Conservation (phyloP, 1,284 basidiomycete species). For the Leccinum subrobustum region DNA sequence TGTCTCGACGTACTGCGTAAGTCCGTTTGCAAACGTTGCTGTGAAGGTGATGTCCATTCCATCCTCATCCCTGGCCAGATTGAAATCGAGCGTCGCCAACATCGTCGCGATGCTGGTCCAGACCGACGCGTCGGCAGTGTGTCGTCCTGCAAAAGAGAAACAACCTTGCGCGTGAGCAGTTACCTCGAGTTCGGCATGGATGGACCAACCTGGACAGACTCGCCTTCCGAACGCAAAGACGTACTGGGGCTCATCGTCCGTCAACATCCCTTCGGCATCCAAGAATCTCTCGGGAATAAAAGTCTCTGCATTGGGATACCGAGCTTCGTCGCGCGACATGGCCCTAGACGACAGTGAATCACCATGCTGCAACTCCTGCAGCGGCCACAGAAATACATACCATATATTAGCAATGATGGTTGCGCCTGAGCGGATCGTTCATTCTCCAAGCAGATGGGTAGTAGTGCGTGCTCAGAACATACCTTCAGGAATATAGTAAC, state of each 20-base stretch:
- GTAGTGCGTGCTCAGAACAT: not conserved
- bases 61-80: conserved; percentile 13
- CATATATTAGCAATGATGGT: conserved; percentile 18
- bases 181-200: not conserved
- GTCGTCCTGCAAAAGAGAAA: conserved; percentile 7
- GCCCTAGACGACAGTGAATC: conserved; percentile 10
- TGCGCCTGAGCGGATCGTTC: conserved; percentile 1
- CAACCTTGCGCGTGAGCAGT: not conserved
- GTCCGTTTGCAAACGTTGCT: conserved; percentile 7
- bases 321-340: conserved; percentile 16
- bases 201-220: conserved; percentile 15
- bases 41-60: conserved; percentile 13
- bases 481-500: conserved; percentile 27
- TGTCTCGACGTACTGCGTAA: conserved; percentile 4
- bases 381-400: not conserved
- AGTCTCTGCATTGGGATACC: conserved; percentile 14
- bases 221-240: conserved; percentile 24
- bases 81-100: conserved; percentile 19
- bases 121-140: conserved; percentile 20
- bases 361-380: too few relatives aligned
- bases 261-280: conserved; percentile 12
- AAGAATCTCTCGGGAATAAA: conserved; percentile 26
- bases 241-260: conserved; percentile 12
- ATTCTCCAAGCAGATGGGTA: not conserved
- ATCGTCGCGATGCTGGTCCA: conserved; percentile 22